Percentiles rank a stretch among this genome's conserved stretches.
Conservation (phyloP, 1,139 yeast genomes). For the Yamadazyma taylorii region DNA sequence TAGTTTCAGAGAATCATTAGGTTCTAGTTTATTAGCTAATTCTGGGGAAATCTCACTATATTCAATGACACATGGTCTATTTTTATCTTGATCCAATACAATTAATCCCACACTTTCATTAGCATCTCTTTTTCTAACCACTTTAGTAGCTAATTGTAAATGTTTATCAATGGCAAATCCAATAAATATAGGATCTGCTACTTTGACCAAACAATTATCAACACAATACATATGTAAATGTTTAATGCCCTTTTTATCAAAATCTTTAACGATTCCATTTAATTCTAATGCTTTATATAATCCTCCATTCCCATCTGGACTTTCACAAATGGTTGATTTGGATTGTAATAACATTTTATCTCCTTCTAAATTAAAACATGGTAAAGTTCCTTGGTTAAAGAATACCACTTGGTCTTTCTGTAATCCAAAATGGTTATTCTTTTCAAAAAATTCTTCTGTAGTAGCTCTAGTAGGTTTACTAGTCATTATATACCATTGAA, state of each 20-base stretch:
- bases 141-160: conserved; percentile 87
- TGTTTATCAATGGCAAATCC: conserved; percentile 75
- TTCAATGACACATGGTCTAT: conserved; percentile 88
- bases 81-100: conserved; percentile 60
- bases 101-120: conserved; percentile 89
- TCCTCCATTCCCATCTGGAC: conserved; percentile 99
- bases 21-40: conserved; percentile 60
- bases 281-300: conserved; percentile 78
- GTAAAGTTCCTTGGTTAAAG: conserved; percentile 94
- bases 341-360: conserved; percentile 63
- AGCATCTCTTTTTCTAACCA: conserved; percentile 89
- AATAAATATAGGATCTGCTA: conserved; percentile 90
- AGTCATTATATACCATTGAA: conserved; percentile 95
- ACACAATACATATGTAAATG: conserved; percentile 97
- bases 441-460: conserved; percentile 71
- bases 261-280: conserved; percentile 67
- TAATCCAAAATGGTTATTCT: conserved; percentile 71
- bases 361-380: conserved; percentile 79
- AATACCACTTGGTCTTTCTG: conserved; percentile 58
- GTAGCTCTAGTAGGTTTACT: conserved; percentile 80
- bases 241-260: conserved; percentile 67
- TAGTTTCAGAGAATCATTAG: conserved; percentile 52
- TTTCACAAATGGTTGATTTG: conserved; percentile 61
- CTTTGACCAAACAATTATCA: conserved; percentile 87
- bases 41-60: conserved; percentile 85